Base-by-base conservation (phyloP, 164 flowering plant species). In the Sextonia rubra region DNA sequence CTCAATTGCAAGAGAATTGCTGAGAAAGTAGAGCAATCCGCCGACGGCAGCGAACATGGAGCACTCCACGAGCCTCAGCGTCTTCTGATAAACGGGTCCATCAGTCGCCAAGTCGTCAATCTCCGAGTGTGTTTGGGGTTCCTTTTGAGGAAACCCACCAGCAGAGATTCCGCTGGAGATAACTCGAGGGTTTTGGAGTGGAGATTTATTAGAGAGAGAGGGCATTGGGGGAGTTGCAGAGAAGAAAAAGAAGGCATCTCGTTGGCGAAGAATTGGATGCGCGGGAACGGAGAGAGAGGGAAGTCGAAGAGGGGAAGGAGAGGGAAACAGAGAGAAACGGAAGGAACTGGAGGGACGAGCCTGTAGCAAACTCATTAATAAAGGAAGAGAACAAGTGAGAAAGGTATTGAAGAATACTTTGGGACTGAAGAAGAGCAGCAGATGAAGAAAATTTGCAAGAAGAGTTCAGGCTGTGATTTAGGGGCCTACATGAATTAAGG, bases 41-140 rank as follows among this genome's bases (percentile, higher is more conserved):
- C 92, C 79, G 69, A 91, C 88, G 22, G 97, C 89, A 15, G 99
- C 93, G 66, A 94, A 89, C 97, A 92, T 94, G n/a, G 99, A 82
- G 79, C 95, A 92, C 83, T 92, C 99, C 37, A 94, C 97, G 76
- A 94, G 76, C 77, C 97, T 86, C 82, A 92, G 71, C 1, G 94
- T 92, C 30, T 85, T 87, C 81, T 74, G 81, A 60, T 84, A 91
- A 66, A 90, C 90, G 49, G 37, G 84, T 8, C 91, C 87, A 44
- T 85, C 83, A 0, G 69, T 69, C 0, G 87, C 86, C 69, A 91
- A 80, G 72, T 89, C 86, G 55, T 83, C 89, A 5, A 67, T 65
- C 6, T 80, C 81, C 58, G 27, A 24, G 56, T 70, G 27, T 14
- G 12, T 47, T n/a, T 77, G 83, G 47, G 23, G 71, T 69, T 76